These are phyloP conservation scores for Thermomucor indicae-seudaticae DNA, from an alignment of 371 early-diverging fungal genomes.

Conservation along the genomic window DNA sequence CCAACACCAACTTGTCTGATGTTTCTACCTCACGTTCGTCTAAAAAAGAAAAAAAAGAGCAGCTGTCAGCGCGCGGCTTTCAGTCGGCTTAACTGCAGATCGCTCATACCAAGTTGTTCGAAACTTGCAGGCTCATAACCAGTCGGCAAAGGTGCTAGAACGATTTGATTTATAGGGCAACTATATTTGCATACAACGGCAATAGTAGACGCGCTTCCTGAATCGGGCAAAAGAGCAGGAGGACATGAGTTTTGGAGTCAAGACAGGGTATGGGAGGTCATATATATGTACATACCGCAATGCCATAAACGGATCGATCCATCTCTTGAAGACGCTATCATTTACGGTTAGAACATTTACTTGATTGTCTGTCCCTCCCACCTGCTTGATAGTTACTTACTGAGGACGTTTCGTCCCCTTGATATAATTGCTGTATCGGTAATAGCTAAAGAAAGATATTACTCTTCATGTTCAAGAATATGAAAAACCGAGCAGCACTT, in stretches of 20 bases:
- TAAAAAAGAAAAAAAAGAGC: no score
- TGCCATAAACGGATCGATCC: slow-evolving; percentile 57
- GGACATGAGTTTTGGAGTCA: neutral
- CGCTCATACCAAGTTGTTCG: slow-evolving; percentile 16
- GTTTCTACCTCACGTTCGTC: slow-evolving; percentile 54
- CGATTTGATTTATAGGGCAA: slow-evolving; percentile 31
- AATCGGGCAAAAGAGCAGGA: neutral
- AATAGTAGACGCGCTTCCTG: slow-evolving; percentile 37
- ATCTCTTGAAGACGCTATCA: slow-evolving; percentile 54
- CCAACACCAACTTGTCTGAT: slow-evolving; percentile 42
- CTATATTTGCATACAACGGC: slow-evolving; percentile 29
- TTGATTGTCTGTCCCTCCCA: no score
- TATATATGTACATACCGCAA: slow-evolving; percentile 37
- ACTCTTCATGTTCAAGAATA: neutral
- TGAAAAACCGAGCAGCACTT: slow-evolving; percentile 3
- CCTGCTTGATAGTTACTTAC: slow-evolving; percentile 26
- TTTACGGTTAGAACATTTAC: no score
- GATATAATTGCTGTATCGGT: slow-evolving; percentile 54
- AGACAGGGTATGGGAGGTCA: no score
- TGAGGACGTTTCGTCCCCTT: slow-evolving; percentile 52
- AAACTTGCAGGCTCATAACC: slow-evolving; percentile 10
- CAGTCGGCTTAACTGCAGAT: neutral
- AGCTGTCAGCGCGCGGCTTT: neutral
- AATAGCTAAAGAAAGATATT: slow-evolving; percentile 27
- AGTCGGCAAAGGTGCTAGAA: slow-evolving; percentile 21